Evolutionary conservation across 371 early-diverging fungal genomes (phyloP).

Genomic region (Mucor velutinosus): DNA sequence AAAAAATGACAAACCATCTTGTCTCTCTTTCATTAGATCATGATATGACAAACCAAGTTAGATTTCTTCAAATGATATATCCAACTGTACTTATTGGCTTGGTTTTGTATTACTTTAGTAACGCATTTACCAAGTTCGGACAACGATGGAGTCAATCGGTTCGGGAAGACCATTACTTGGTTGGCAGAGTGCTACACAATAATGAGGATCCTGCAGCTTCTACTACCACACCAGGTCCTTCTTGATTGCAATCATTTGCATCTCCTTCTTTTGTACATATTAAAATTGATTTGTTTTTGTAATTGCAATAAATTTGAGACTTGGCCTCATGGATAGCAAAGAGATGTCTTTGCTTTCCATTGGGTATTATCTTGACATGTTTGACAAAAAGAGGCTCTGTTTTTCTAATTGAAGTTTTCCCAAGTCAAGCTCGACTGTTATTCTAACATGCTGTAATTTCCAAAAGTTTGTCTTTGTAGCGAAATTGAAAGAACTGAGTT

Average conservation of each 20-base stretch:
- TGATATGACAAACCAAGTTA: background rate
- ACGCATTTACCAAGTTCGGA: background rate
- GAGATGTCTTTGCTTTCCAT: background rate
- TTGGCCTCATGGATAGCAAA: background rate
- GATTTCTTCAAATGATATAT: background rate
- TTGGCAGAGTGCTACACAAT: conserved; percentile 67
- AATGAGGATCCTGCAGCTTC: conserved; percentile 19
- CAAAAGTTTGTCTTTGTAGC: too few species aligned
- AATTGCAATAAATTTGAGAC: background rate
- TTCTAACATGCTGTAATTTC: too few species aligned
- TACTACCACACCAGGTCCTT: background rate
- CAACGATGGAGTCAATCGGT: conserved; percentile 55
- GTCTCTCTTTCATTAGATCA: background rate
- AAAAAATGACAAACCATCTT: background rate
- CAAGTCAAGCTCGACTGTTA: too few species aligned
- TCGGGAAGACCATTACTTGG: conserved; percentile 64
- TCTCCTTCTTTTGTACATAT: background rate
- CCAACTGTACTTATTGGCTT: conserved; percentile 2
- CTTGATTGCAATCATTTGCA: background rate
- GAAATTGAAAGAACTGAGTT: background rate
- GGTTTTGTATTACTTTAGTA: conserved; percentile 1
- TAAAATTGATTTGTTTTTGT: background rate
- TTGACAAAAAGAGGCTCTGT: background rate
- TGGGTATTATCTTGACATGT: background rate
- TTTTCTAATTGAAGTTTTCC: background rate